These are phyloP conservation scores for Xylaria sp. DNA, from an alignment of 2,329 filamentous ascomycete genomes.

Conservation along the genomic window DNA sequence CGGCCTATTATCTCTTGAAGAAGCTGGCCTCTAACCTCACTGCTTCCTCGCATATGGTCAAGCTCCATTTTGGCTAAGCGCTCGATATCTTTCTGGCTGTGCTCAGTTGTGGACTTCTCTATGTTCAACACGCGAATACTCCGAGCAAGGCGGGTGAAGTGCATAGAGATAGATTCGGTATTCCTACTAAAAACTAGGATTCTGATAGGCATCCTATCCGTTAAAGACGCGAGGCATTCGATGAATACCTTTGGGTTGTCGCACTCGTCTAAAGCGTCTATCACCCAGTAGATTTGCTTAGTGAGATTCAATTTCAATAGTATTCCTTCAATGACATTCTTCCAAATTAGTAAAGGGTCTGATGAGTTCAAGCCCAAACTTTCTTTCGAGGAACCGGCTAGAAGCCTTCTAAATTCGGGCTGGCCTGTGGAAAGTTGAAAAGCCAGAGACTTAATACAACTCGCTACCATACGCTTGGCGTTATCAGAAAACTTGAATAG, in stretches of 20 bases:
- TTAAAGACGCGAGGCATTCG: constrained; percentile 20
- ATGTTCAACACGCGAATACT: background rate
- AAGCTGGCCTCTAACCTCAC: constrained; percentile 23
- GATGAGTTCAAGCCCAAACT: background rate
- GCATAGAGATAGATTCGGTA: constrained; percentile 7
- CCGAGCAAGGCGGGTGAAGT: constrained; percentile 16
- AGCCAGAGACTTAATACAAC: constrained; percentile 13
- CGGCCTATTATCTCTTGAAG: constrained; percentile 42
- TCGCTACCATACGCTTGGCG: constrained; percentile 21
- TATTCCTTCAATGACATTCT: constrained; percentile 18
- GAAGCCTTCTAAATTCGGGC: background rate
- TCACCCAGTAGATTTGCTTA: constrained; percentile 33
- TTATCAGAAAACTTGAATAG: constrained; percentile 30
- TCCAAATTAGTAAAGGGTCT: constrained; percentile 28
- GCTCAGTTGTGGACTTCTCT: constrained; percentile 8
- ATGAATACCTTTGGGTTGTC: constrained; percentile 13
- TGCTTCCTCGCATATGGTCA: constrained; percentile 24
- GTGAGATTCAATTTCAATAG: constrained; percentile 17
- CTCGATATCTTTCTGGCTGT: constrained; percentile 31
- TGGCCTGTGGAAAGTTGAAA: constrained; percentile 18
- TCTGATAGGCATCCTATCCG: constrained; percentile 6
- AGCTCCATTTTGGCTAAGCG: constrained; percentile 30
- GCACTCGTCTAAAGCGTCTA: constrained; percentile 36
- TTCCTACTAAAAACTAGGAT: constrained; percentile 24
- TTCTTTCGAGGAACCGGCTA: constrained; percentile 22